Percentiles rank a stretch among this genome's conserved stretches.
Evolutionary conservation across 1,284 basidiomycete genomes (phyloP).

Genomic region (Wallemia ichthyophaga): DNA sequence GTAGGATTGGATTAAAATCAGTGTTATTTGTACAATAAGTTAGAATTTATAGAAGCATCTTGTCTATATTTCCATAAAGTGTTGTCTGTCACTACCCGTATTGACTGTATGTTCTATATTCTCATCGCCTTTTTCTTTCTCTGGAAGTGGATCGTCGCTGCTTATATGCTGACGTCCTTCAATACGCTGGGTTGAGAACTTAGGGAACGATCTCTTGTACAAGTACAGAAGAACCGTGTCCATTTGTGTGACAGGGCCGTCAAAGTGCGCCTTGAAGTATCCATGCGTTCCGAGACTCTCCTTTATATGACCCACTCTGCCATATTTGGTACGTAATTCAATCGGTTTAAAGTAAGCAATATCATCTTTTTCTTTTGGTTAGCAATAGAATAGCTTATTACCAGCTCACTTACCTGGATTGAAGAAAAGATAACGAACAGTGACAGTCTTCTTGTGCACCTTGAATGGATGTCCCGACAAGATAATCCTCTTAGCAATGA

Average conservation of each 20-base stretch:
- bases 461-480: conserved; percentile 91
- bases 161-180: background rate
- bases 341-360: conserved; percentile 79
- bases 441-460: conserved; percentile 89
- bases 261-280: conserved; percentile 92
- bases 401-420: conserved; percentile 36
- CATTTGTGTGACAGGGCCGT: conserved; percentile 84
- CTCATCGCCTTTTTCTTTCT: background rate
- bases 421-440: conserved; percentile 97
- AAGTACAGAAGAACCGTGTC: conserved; percentile 14
- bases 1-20: background rate
- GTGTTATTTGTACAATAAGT: background rate
- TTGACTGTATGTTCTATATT: background rate
- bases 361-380: conserved; percentile 39
- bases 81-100: background rate
- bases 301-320: conserved; percentile 64
- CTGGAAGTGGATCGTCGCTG: background rate
- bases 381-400: too few relatives aligned
- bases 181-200: conserved; percentile 6
- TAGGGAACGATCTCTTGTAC: conserved; percentile 17
- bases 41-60: background rate
- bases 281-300: conserved; percentile 94
- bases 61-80: background rate
- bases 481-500: conserved; percentile 73
- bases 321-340: conserved; percentile 74